Base-by-base conservation (phyloP, 306 rosid genomes). In the Begonia loranthoides region DNA sequence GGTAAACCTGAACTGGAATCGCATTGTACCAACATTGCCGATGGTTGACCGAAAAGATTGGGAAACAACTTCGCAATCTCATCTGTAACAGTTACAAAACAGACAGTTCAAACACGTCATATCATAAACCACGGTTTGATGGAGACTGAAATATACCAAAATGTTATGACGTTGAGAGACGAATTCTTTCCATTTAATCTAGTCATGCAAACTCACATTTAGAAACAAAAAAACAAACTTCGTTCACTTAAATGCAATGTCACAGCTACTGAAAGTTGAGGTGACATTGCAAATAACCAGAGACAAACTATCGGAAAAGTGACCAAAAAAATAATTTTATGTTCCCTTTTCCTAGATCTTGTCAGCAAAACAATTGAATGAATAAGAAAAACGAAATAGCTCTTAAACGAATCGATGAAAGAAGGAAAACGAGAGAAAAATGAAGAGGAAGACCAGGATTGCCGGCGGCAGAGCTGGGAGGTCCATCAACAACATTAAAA, bases 31-130 rank as follows among this genome's bases (percentile, higher is more conserved):
- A 92, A 61, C 51, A 58, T 2, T 10, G 77, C 72, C 9, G 99
- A 92, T 41, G 99, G 99, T 60, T 92, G 96, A 10, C 99, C 99
- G 60, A 83, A 92, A 70, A 92, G 58, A 60, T 63, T 45, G 0
- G 99, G 94, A 55, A 92, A 92, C 11, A 92, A 77, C 78, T 92
- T 92, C 3, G 93, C 96, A 50, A 92, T 92, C 87, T 83, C 99
- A 68, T 60, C 96, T 86, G 73, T 57, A 17, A 28, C 36, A 28
- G 6, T 28, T 28, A 1, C 36, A 28, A 28, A 28, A 7, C 36
- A 28, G 36, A 28, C 36, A 28, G 36, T 28, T 47, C 33, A 52
- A 40, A 61, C 38, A 12, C 16, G 45, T 54, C 14, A 50, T 46
- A 48, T 15, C 21, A 38, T 54, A 57, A 45, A 56, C 51, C 50